A percentile compares a stretch with the other conserved stretches of the same genome.
Evolutionary conservation across 129 eudicot genomes (phyloP).

Genomic region (Daucus carota): DNA sequence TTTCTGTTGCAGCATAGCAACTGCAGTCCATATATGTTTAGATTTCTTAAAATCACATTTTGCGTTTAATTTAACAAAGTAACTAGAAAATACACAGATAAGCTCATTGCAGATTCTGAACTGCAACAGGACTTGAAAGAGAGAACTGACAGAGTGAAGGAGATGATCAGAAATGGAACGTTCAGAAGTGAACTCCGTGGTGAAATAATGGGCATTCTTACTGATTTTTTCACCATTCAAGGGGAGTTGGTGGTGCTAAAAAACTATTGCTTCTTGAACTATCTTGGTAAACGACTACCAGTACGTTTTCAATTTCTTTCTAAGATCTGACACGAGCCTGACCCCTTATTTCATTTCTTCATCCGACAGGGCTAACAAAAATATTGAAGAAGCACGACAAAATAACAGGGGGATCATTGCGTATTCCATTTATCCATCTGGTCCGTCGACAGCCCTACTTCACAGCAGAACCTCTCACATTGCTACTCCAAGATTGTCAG

Average conservation of each 20-base stretch:
- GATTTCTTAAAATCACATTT: neutral
- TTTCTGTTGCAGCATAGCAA: neutral
- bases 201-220: conserved; percentile 63
- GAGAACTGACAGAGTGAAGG: conserved; percentile 57
- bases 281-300: conserved; percentile 55
- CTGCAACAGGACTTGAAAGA: conserved; percentile 49
- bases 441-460: conserved; percentile 83
- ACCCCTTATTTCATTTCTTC: conserved; percentile 10
- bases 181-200: conserved; percentile 49
- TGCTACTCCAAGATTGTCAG: conserved; percentile 72
- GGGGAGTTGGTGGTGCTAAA: conserved; percentile 97
- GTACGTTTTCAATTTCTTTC: neutral
- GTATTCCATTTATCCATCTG: conserved; percentile 66
- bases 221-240: conserved; percentile 67
- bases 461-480: conserved; percentile 76
- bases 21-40: neutral
- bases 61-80: neutral
- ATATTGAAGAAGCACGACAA: conserved; percentile 89
- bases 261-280: conserved; percentile 85
- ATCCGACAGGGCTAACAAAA: conserved; percentile 59
- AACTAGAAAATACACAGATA: neutral
- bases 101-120: conserved; percentile 6
- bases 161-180: conserved; percentile 42
- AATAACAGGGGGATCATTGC: conserved; percentile 73
- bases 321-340: neutral